Evolutionary conservation across 306 rosid genomes (phyloP), one percentile per base, ranked within the genome.

Genomic region (Trifolium dubium): DNA sequence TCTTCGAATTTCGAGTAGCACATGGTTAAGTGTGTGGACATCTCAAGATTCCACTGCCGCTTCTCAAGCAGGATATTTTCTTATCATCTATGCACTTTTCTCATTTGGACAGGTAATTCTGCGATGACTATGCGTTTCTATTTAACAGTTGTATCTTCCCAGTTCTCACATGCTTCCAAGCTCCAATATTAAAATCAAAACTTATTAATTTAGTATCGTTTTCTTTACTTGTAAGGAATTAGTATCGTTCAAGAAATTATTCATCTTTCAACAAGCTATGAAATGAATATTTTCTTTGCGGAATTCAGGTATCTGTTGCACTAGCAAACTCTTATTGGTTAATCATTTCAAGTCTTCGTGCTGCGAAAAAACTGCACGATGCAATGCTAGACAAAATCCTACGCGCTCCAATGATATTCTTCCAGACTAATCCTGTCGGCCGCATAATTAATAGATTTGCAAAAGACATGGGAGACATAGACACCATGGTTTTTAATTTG

Each of bases 371-470:
- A 56, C 72, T 93, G 86, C 97, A 93, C 3, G 85, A 93, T 69
- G 77, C 87, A 34, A 80, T 88, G 80, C 78, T 93, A 54, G 73
- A 76, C 17, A 80, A 85, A 29, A 72, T 93, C 64, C 82, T 93
- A 15, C 67, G 85, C 54, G 96, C 97, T 81, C 97, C 93, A 53
- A 89, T 93, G 97, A 34, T 83, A 28, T 93, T 93, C 90, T 93
- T 93, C 81, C 97, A 93, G 83, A 88, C 93, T 43, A 93, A 89
- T 83, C 98, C 97, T 18, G 83, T 84, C 41, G 97, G 98, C 34
- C 84, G 98, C 64, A 88, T 93, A 73, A 88, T 93, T 79, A 93
- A 93, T 70, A 86, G 98, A 80, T 93, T 93, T 74, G 90, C 98
- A 3, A 91, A 78, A 77, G 98, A 93, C 82, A 68, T 80, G 0